Evolutionary conservation across 345 rosid genomes (phyloP), one percentile per base, ranked within the genome.

Genomic region (Mallotus nudiflorus): DNA sequence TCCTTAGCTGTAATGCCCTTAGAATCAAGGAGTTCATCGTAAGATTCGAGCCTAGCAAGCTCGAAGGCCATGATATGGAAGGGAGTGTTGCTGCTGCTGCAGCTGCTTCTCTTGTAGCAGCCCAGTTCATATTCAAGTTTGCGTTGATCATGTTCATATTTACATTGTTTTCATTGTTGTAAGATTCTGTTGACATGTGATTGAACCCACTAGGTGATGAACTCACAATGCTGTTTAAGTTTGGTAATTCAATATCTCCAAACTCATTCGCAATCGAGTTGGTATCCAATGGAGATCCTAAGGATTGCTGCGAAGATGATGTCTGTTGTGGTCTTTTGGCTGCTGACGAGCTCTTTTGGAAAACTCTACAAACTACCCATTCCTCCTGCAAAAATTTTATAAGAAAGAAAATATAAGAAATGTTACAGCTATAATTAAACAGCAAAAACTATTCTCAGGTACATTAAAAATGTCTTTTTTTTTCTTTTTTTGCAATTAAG

Each of bases 351-450:
- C 80, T 87, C 81, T 93, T 93, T 55, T 90, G 77, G 66, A 93
- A 93, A 15, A 93, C 82, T 77, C 98, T 86, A 75, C 91, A 89
- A 22, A 93, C 93, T 51, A 89, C 98, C 98, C 98, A 93, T 82
- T 93, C 97, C 66, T 90, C 97, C 98, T 92, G 85, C 15, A 46
- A 10, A 33, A 25, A 19, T 19, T n/a, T n/a, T n/a, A n/a, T n/a
- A n/a, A n/a, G n/a, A n/a, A n/a, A 39, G 28, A 14, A 35, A 29
- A 19, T 69, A 35, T 18, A 4, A 40, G 19, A 67, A 66, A 33
- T 33, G 37, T 2, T 6, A 33, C 4, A 63, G 40, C n/a, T n/a
- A n/a, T n/a, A n/a, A n/a, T n/a, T n/a, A n/a, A n/a, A n/a, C n/a
- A n/a, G n/a, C n/a, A n/a, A n/a, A n/a, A n/a, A n/a, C n/a, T n/a